Evolutionary conservation across 345 rosid genomes (phyloP), one percentile per base, ranked within the genome.

Genomic region (Psidium guajava): DNA sequence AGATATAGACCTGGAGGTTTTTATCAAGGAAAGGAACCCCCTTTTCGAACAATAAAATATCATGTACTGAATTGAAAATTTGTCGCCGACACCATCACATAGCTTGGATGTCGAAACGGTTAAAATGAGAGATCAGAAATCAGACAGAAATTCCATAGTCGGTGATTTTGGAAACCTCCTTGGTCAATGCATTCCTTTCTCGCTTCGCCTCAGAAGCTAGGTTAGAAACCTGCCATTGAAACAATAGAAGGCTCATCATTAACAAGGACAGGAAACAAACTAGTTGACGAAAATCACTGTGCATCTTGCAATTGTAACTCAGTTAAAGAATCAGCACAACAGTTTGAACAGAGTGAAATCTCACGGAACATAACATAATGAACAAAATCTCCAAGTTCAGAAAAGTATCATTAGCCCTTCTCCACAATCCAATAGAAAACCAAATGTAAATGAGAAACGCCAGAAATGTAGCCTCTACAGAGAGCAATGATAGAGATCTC

Each of bases 121-220:
- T 28, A 73, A 9, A 32, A 6, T 42, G 53, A 73, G 57, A 49
- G 52, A 25, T 22, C 8, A 9, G 59, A 75, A 58, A 36, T 97
- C 93, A 96, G 27, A 97, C 94, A 14, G 98, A 92, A 86, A 98
- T 98, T 64, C 99, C 99, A 36, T 92, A 90, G 85, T 95, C 94
- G 83, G 98, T 95, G 88, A 98, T 98, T 90, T 95, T 96, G 83
- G 93, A 90, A 74, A 98, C 96, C 92, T 92, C 97, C 90, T 94
- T 94, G 47, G 87, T 89, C 92, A 96, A 88, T 80, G 89, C 93
- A 83, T 88, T 93, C 90, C 88, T 90, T 90, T 96, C 98, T 85
- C 87, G 91, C 90, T 93, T 96, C 18, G 93, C 92, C 91, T 94
- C 96, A 0, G 93, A 91, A 75, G 94, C 95, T 47, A 96, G 90